Conservation (phyloP, 345 rosid genomes). For the Eutrema heterophyllum region DNA sequence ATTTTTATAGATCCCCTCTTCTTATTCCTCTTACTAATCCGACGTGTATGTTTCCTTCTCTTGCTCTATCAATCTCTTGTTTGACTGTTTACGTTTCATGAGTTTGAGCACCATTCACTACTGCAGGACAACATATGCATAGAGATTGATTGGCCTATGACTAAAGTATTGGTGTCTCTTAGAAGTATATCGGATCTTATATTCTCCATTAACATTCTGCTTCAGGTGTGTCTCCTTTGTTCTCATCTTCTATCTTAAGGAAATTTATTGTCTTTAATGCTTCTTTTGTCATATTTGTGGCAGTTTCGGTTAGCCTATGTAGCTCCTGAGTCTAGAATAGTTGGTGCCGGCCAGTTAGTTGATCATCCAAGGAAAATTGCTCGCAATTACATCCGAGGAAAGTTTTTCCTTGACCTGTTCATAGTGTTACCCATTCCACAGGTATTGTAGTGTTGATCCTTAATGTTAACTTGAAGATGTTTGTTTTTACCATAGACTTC, state of each 20-base stretch:
- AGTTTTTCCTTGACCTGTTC: constrained; percentile 55
- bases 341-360: constrained; percentile 89
- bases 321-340: constrained; percentile 73
- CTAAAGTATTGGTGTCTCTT: constrained; percentile 41
- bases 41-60: constrained; percentile 35
- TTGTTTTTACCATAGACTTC: neutral
- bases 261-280: neutral
- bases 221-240: constrained; percentile 53
- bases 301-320: constrained; percentile 89
- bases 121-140: constrained; percentile 56
- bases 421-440: constrained; percentile 75
- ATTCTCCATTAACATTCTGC: constrained; percentile 62
- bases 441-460: constrained; percentile 31
- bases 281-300: constrained; percentile 3
- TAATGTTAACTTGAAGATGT: neutral
- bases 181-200: constrained; percentile 64
- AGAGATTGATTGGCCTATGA: constrained; percentile 39
- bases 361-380: constrained; percentile 77
- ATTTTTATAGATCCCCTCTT: constrained; percentile 78
- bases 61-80: neutral
- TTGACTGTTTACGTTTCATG: neutral
- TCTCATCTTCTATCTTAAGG: neutral
- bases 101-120: neutral
- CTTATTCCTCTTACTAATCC: constrained; percentile 57
- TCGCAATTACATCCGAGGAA: constrained; percentile 47